phyloP scores from a whole-genome alignment of 352 stramenopile genomes.

The Phytophthora sansomeana region DNA sequence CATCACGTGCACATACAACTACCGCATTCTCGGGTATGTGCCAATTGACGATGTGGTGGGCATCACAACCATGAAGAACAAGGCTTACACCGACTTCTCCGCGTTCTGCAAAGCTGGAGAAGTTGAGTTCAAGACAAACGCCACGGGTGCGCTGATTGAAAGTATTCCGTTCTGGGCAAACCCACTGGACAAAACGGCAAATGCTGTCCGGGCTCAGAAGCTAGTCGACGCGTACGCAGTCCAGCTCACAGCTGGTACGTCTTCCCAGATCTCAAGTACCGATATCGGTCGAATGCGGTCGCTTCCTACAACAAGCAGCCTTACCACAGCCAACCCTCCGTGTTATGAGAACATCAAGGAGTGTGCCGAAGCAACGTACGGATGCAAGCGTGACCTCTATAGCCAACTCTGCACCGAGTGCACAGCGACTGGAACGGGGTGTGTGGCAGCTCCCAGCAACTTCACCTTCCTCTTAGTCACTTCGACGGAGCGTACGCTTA shows the following conservation, averaged over 20 bases:
- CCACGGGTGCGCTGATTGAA: slow-evolving; percentile 15
- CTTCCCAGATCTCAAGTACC: too few relatives aligned
- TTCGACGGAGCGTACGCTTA: too few relatives aligned
- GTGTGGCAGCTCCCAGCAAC: slow-evolving; percentile 1
- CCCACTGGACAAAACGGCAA: slow-evolving; percentile 43
- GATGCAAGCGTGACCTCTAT: slow-evolving; percentile 63
- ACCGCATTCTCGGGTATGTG: slow-evolving; percentile 68
- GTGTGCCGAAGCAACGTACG: slow-evolving; percentile 38
- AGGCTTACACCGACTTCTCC: slow-evolving; percentile 52
- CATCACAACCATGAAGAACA: slow-evolving; percentile 61
- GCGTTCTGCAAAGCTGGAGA: slow-evolving; percentile 64
- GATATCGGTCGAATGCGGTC: too few relatives aligned
- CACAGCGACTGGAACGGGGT: slow-evolving; percentile 18
- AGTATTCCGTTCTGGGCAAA: slow-evolving; percentile 66
- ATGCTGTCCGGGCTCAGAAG: slow-evolving; percentile 36
- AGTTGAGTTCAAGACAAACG: slow-evolving; percentile 50
- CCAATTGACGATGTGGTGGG: slow-evolving; percentile 77
- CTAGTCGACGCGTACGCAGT: slow-evolving; percentile 60
- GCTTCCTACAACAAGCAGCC: too few relatives aligned
- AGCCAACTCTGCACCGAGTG: slow-evolving; percentile 65
- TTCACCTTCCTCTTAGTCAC: slow-evolving; percentile 32
- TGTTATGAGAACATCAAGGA: slow-evolving; percentile 61
- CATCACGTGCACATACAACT: slow-evolving; percentile 70
- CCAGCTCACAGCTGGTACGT: too few relatives aligned
- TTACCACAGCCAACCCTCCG: slow-evolving; percentile 51